Conservation (phyloP, 441 rosid genomes). For the Eutrema salsugineum region DNA sequence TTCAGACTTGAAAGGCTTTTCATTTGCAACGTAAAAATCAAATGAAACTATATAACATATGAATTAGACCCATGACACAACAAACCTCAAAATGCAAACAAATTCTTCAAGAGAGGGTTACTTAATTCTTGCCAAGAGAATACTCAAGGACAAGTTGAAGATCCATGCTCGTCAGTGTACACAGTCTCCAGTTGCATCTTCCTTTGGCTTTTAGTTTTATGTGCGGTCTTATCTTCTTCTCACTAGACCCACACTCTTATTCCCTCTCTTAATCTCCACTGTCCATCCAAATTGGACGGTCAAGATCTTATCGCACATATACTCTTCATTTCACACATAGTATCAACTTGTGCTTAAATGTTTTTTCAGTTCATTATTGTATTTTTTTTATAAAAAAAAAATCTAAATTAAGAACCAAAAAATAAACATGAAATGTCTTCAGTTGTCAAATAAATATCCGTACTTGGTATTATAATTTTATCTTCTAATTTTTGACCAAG, state of each 20-base stretch:
- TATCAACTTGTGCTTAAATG: too few relatives aligned
- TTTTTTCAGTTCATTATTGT: too few relatives aligned
- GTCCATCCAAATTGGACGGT: constrained; percentile 1
- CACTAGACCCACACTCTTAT: background rate
- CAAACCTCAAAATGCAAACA: background rate
- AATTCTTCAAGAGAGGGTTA: background rate
- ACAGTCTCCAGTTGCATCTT: constrained; percentile 16
- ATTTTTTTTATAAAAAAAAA: too few relatives aligned
- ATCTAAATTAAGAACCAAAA: too few relatives aligned
- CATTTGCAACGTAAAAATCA: too few relatives aligned
- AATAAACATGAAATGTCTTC: background rate
- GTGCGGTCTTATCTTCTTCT: constrained; percentile 2
- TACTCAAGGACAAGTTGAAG: background rate
- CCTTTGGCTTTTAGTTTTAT: background rate
- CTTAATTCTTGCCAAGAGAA: too few relatives aligned
- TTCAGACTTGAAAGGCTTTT: too few relatives aligned
- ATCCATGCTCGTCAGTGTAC: background rate
- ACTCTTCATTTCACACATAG: background rate
- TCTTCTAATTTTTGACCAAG: too few relatives aligned
- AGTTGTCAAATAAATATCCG: too few relatives aligned
- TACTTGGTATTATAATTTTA: too few relatives aligned
- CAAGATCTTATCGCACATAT: background rate
- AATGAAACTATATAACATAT: too few relatives aligned
- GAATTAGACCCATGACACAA: background rate
- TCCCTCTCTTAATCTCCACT: constrained; percentile 6